These are phyloP conservation scores for Aspergillus quadricinctus DNA, from an alignment of 2,329 filamentous ascomycete species.

Conservation along the genomic window DNA sequence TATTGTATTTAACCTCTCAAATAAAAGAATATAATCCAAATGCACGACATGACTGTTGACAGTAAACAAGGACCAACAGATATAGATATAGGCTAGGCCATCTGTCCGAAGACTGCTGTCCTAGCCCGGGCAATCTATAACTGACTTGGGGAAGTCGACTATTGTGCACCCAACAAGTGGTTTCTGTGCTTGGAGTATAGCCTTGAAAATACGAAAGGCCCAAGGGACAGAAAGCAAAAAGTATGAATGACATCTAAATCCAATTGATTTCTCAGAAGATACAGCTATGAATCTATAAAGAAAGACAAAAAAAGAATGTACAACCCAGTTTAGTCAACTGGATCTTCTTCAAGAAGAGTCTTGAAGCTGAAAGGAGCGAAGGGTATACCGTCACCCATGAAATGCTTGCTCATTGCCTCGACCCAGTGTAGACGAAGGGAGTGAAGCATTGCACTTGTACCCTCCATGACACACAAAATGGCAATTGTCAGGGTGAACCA, in stretches of 20 bases:
- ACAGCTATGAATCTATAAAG: slow-evolving; percentile 6
- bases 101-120: not conserved
- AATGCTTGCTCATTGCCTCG: slow-evolving; percentile 96
- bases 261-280: slow-evolving; percentile 5
- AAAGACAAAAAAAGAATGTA: slow-evolving; percentile 10
- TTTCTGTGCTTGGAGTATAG: not conserved
- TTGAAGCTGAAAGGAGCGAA: slow-evolving; percentile 90
- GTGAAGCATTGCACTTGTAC: slow-evolving; percentile 93
- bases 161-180: too few species aligned
- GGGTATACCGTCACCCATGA: slow-evolving; percentile 80
- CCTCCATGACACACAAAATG: slow-evolving; percentile 90
- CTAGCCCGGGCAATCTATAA: not conserved
- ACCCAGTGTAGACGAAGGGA: slow-evolving; percentile 91
- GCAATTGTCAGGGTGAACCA: slow-evolving; percentile 84
- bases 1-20: not conserved
- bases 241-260: slow-evolving; percentile 1
- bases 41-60: not conserved
- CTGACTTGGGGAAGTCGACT: too few species aligned
- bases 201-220: not conserved
- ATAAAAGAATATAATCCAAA: not conserved
- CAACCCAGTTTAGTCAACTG: slow-evolving; percentile 36
- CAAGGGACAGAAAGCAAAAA: not conserved
- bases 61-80: not conserved
- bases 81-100: not conserved
- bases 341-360: slow-evolving; percentile 76